phyloP scores from a whole-genome alignment of 345 rosid genomes.

The Zanthoxylum bungeanum region DNA sequence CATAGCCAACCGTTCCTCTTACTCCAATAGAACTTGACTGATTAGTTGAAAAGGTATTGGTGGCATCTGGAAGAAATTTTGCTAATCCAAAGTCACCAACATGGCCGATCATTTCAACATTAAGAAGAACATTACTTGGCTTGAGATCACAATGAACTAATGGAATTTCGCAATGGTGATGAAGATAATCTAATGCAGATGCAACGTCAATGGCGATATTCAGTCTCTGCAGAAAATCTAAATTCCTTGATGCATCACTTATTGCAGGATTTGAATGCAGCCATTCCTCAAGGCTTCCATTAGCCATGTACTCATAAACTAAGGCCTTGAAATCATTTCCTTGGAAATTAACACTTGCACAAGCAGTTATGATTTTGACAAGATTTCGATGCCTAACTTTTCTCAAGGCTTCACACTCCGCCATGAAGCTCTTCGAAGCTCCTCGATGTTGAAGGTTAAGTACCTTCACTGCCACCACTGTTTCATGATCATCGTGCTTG shows the following conservation, averaged over 20 bases:
- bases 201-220: slow-evolving; percentile 14
- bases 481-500: background rate
- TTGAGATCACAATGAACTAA: slow-evolving; percentile 27
- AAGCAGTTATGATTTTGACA: slow-evolving; percentile 24
- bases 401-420: slow-evolving; percentile 27
- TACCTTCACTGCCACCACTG: background rate
- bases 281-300: slow-evolving; percentile 17
- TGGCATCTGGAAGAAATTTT: background rate
- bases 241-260: background rate
- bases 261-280: slow-evolving; percentile 1
- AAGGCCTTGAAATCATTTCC: slow-evolving; percentile 33
- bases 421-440: slow-evolving; percentile 24
- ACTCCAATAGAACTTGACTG: background rate
- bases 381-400: slow-evolving; percentile 30
- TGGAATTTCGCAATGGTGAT: slow-evolving; percentile 7
- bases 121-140: slow-evolving; percentile 12
- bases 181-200: slow-evolving; percentile 20
- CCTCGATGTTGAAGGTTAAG: slow-evolving; percentile 10
- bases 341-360: slow-evolving; percentile 21
- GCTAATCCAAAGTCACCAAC: slow-evolving; percentile 12
- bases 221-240: background rate
- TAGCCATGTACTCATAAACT: slow-evolving; percentile 17
- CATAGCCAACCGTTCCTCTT: slow-evolving; percentile 12
- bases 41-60: no score
- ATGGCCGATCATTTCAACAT: slow-evolving; percentile 2